phyloP scores from a whole-genome alignment of 148 eudicot genomes.

The Amaranthus cruentus region DNA sequence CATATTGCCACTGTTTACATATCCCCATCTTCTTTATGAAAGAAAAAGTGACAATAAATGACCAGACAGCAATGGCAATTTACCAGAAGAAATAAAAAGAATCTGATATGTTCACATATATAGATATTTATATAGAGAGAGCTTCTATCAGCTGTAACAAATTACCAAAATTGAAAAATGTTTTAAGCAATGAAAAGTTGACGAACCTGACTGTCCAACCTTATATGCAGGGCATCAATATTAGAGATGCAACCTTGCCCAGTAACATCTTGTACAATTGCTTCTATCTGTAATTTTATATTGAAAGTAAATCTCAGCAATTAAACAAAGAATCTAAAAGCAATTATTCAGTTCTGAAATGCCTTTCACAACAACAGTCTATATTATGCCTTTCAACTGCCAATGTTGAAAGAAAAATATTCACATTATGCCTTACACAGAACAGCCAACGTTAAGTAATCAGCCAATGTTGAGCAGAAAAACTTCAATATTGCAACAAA shows the following conservation, averaged over 20 bases:
- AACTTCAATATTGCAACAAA: no score
- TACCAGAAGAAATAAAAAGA: neutral
- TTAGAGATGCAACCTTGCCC: slow-evolving; percentile 67
- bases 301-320: slow-evolving; percentile 18
- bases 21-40: neutral
- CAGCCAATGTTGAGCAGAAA: no score
- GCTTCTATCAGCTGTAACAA: neutral
- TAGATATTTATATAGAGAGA: neutral
- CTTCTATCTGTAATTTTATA: slow-evolving; percentile 66
- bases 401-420: no score
- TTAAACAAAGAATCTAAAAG: neutral
- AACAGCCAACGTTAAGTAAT: neutral
- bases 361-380: neutral
- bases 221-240: slow-evolving; percentile 61
- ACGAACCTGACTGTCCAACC: slow-evolving; percentile 72
- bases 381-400: neutral
- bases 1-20: neutral
- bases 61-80: neutral
- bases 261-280: slow-evolving; percentile 62
- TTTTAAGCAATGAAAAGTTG: slow-evolving; percentile 8
- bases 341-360: neutral
- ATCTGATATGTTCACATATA: neutral
- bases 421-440: neutral
- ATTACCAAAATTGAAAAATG: neutral
- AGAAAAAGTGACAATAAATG: neutral